phyloP scores from a whole-genome alignment of 305 asterid genomes.

The Nicotiana rustica region DNA sequence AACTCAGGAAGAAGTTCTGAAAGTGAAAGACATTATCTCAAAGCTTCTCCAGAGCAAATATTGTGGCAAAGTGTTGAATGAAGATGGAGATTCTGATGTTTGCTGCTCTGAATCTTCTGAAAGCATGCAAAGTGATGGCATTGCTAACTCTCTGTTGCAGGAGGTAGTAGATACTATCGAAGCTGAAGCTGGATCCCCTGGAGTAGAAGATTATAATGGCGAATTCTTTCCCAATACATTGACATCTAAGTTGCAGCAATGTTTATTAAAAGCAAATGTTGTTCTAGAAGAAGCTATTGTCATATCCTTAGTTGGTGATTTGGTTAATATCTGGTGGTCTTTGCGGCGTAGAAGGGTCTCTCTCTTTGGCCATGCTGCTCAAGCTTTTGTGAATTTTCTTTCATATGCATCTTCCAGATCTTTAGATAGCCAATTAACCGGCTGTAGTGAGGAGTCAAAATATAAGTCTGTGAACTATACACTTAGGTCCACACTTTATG shows the following conservation, averaged over 20 bases:
- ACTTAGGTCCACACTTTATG: slow-evolving; percentile 83
- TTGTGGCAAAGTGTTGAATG: slow-evolving; percentile 50
- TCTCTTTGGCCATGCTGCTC: slow-evolving; percentile 96
- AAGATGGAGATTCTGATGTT: slow-evolving; percentile 51
- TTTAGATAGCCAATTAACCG: slow-evolving; percentile 68
- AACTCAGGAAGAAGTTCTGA: slow-evolving; percentile 71
- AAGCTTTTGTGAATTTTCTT: slow-evolving; percentile 85
- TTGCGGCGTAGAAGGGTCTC: slow-evolving; percentile 86
- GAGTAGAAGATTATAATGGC: slow-evolving; percentile 69
- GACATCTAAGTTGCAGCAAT: slow-evolving; percentile 73
- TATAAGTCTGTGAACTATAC: slow-evolving; percentile 72
- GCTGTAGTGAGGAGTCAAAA: slow-evolving; percentile 62
- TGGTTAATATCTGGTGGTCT: slow-evolving; percentile 85
- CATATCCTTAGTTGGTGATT: slow-evolving; percentile 58
- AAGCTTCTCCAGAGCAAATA: slow-evolving; percentile 58
- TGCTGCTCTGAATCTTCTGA: slow-evolving; percentile 41
- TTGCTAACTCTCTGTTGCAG: slow-evolving; percentile 53
- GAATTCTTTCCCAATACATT: slow-evolving; percentile 62
- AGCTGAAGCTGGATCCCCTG: slow-evolving; percentile 80
- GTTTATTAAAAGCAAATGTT: slow-evolving; percentile 56
- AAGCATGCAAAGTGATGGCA: slow-evolving; percentile 47
- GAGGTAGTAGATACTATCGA: slow-evolving; percentile 71
- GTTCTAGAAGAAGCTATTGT: slow-evolving; percentile 56
- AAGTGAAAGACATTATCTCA: slow-evolving; percentile 60
- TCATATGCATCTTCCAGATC: slow-evolving; percentile 76